Evolutionary conservation across 371 early-diverging fungal species (phyloP), one percentile per base, ranked within the genome.

Genomic region (Mortierella sp.): DNA sequence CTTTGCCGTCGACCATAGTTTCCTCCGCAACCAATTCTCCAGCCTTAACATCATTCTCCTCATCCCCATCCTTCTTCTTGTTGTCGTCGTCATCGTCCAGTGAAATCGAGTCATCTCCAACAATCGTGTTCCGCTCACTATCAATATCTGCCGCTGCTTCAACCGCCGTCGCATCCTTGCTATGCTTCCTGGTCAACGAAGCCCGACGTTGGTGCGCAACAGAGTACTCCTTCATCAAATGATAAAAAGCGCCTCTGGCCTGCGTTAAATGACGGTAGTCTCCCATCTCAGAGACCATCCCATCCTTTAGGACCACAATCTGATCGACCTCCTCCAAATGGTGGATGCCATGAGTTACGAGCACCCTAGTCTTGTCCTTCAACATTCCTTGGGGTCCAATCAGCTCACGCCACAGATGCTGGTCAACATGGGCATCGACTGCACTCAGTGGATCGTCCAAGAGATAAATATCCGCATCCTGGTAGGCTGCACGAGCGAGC

Each of bases 291-390:
- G 88, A 88, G 38, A 98, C 90, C 48, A 86, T 76, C 11, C 98
- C 98, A 2, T 94, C 91, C 45, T 91, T 89, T n/a, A 98, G 83
- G 86, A 95, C 91, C 58, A 95, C 82, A 21, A 96, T 90, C 4
- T 78, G 77, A 74, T 94, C 92, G 24, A 88, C 81, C 21, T 90
- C 78, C 38, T 90, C 88, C 70, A 95, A 76, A 71, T 93, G 92
- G 79, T 95, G 94, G n/a, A 96, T 90, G 0, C 92, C 93, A 72
- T 96, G 95, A 7, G 95, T 96, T 7, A 96, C 95, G 34, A 97
- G 87, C 4, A 97, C 72, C 1, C 96, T 89, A 5, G 95, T 91
- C 75, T 94, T 93, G 55, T 84, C 55, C 42, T 82, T 84, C 55
- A 96, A 89, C n/a, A 95, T 72, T 11, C 97, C 96, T 2, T 93